Base-by-base conservation (phyloP, 2,329 filamentous ascomycete species). In the Bipolaris sorokiniana region DNA sequence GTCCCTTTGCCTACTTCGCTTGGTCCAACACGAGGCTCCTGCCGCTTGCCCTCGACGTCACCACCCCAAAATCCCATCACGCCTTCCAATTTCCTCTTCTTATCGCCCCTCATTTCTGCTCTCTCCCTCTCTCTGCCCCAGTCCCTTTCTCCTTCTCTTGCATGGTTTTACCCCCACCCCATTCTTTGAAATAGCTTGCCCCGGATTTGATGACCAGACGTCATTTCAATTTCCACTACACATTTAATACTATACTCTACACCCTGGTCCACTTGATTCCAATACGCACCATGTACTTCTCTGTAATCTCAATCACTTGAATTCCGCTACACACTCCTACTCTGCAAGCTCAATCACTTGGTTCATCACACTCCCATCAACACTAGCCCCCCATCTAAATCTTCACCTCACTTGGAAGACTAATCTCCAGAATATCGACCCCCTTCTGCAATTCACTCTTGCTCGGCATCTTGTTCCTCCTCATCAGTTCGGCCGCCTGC, bases 401-500 rank as follows among this genome's bases (percentile, higher is more conserved):
- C 70, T 78, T 79, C 41, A 80, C 76, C 68, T 80, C 79, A 41
- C 73, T 73, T 20, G 80, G 79, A 16, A 81, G 66, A 16, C 71
- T 71, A 58, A 82, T 72, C 59, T 80, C 74, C 64, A 82, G 56
- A 48, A 82, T 78, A 59, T 82, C 80, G 40, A 74, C 76, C 0
- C 89, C 90, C 48, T 82, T 83, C 72, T 89, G 77, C 46, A 98
- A 78, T 72, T 96, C 85, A 61, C 80, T 86, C 86, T 96, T 97
- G 51, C 80, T 83, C 1, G 90, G 89, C 92, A 98, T 97, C 77
- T 87, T 90, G 36, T 86, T 86, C 62, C 86, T 81, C 58, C 88
- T 83, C 91, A 98, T 96, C 78, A 98, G 79, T 81, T 96, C 91
- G 1, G 90, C 90, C 49, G 84, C 84, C 79, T 97, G 91, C 22